A percentile compares a stretch with the other conserved stretches of the same genome.
phyloP scores from a whole-genome alignment of 371 early-diverging fungal species.

The Syncephalastrum contaminatum region DNA sequence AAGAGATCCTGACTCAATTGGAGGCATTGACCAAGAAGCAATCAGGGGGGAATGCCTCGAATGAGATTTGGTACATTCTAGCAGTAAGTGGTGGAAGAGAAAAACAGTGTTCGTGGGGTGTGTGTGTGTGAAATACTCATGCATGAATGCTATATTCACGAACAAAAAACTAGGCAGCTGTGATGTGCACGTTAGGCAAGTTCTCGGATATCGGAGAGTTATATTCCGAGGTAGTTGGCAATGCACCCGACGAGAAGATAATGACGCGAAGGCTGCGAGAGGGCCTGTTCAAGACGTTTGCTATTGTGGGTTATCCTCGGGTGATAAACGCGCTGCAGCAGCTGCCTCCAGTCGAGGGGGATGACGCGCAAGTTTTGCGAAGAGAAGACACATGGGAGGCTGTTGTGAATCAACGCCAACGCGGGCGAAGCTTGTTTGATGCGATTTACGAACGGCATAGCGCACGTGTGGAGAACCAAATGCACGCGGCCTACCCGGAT shows the following conservation, averaged over 20 bases:
- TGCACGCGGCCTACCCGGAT: slow-evolving; percentile 31
- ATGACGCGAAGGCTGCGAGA: slow-evolving; percentile 33
- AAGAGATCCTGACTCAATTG: too few relatives aligned
- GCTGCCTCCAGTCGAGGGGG: slow-evolving; percentile 23
- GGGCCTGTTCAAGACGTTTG: slow-evolving; percentile 32
- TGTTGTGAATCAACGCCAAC: slow-evolving; percentile 63
- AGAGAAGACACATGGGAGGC: slow-evolving; percentile 74
- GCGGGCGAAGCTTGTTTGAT: slow-evolving; percentile 35
- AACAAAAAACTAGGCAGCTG: slow-evolving; percentile 20
- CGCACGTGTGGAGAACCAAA: slow-evolving; percentile 24
- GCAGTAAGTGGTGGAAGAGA: neutral
- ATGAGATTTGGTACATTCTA: slow-evolving; percentile 7
- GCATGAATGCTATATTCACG: neutral
- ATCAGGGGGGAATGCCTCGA: too few relatives aligned
- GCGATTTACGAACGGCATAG: slow-evolving; percentile 34
- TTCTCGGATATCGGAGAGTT: slow-evolving; percentile 26
- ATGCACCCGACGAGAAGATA: slow-evolving; percentile 11
- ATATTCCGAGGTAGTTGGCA: slow-evolving; percentile 16
- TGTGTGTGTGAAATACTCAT: neutral
- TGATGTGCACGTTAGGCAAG: slow-evolving; percentile 27
- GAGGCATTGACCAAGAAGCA: too few relatives aligned
- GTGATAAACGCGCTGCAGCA: slow-evolving; percentile 36
- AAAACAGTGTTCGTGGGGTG: neutral
- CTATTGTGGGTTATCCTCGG: slow-evolving; percentile 39
- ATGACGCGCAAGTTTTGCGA: slow-evolving; percentile 8